A percentile compares a stretch with the other conserved stretches of the same genome.
Conservation (phyloP, 305 asterid species). For the Fraxinus ornus region DNA sequence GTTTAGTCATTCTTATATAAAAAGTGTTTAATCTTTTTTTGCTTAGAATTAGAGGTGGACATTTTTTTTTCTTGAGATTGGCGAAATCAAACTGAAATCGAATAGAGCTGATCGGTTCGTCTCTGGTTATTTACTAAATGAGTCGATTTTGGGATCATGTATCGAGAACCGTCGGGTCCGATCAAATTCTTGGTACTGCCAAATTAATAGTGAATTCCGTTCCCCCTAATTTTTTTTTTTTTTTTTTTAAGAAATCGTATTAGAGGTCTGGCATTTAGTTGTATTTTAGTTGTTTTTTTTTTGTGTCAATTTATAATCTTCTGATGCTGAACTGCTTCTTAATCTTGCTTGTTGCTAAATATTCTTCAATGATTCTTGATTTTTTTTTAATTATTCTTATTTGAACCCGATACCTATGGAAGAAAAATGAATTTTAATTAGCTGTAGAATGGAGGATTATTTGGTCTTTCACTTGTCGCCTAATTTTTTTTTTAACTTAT, state of each 20-base stretch:
- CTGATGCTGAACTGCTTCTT: not conserved
- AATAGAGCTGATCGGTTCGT: too few species aligned
- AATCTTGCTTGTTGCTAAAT: not conserved
- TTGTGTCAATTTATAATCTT: not conserved
- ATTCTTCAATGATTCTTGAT: not conserved
- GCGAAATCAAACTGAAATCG: too few species aligned
- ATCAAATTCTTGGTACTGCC: too few species aligned
- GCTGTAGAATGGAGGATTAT: not conserved
- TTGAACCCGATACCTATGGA: not conserved
- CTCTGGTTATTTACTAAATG: too few species aligned
- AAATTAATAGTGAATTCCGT: too few species aligned
- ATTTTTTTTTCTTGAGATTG: too few species aligned
- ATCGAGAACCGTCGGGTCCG: too few species aligned
- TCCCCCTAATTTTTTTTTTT: not conserved
- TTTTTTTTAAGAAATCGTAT: not conserved
- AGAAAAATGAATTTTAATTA: not conserved
- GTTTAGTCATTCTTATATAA: too few species aligned
- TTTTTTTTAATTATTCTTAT: not conserved
- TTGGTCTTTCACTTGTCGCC: not conserved
- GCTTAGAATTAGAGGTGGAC: too few species aligned
- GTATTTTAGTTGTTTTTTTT: not conserved
- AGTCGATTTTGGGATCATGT: too few species aligned
- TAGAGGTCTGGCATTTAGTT: not conserved
- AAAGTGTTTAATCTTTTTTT: too few species aligned
- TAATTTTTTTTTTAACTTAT: not conserved